A percentile compares a stretch with the other conserved stretches of the same genome.
phyloP scores from a whole-genome alignment of 306 rosid species.

The Prunus mongolica region DNA sequence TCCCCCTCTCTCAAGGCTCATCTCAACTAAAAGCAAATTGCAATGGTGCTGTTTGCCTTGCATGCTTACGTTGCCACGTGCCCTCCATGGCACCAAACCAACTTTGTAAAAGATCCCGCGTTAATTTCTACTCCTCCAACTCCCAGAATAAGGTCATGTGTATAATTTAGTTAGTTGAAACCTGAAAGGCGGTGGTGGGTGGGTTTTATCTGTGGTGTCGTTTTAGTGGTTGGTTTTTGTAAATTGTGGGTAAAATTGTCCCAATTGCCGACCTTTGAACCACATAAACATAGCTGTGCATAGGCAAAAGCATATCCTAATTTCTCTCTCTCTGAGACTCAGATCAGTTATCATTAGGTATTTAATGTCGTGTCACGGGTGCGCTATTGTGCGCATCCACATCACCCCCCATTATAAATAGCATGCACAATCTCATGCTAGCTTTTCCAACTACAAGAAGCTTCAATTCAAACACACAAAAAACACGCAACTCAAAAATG shows the following conservation, averaged over 20 bases:
- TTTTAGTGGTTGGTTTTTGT: neutral
- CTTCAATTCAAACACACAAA: neutral
- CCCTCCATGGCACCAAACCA: neutral
- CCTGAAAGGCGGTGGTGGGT: neutral
- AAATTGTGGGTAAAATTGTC: neutral
- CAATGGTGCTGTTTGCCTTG: neutral
- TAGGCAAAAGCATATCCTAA: too few species aligned
- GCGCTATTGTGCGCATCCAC: neutral
- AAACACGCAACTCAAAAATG: slow-evolving; percentile 40
- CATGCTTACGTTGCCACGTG: neutral
- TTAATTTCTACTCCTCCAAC: too few species aligned
- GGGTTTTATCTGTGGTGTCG: neutral
- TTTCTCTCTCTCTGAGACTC: too few species aligned
- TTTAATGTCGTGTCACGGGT: neutral
- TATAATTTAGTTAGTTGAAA: neutral
- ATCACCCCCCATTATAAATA: slow-evolving; percentile 40
- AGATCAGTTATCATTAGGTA: too few species aligned
- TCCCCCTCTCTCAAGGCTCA: neutral
- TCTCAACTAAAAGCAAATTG: neutral
- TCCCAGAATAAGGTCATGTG: neutral
- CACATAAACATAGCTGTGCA: neutral
- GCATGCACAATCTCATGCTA: slow-evolving; percentile 26
- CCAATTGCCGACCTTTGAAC: neutral
- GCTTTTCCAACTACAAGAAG: neutral
- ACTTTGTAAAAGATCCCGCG: too few species aligned